A percentile compares a stretch with the other conserved stretches of the same genome.
Conservation (phyloP, 1,284 basidiomycete genomes). For the Serendipita sp. region DNA sequence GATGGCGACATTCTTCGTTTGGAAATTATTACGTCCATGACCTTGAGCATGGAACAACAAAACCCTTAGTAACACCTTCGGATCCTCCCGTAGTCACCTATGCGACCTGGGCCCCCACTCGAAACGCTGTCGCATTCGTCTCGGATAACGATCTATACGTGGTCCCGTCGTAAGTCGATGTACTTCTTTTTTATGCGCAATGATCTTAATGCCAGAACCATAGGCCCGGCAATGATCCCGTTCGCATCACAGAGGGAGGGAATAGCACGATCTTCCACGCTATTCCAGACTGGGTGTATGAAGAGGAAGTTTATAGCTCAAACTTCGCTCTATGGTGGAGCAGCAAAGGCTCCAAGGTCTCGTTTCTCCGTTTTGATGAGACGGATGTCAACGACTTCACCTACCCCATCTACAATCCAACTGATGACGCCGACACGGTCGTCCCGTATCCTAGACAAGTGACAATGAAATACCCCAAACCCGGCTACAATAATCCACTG, state of each 20-base stretch:
- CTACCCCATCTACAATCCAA: slow-evolving; percentile 85
- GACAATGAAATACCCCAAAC: slow-evolving; percentile 81
- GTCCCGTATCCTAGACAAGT: slow-evolving; percentile 68
- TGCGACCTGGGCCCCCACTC: slow-evolving; percentile 76
- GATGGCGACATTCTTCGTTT: slow-evolving; percentile 85
- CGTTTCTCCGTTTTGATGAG: slow-evolving; percentile 82
- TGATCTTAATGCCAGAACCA: slow-evolving; percentile 10
- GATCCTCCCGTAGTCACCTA: slow-evolving; percentile 59
- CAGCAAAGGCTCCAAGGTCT: slow-evolving; percentile 65
- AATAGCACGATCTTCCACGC: slow-evolving; percentile 82
- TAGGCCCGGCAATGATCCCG: slow-evolving; percentile 33
- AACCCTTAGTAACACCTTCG: slow-evolving; percentile 50
- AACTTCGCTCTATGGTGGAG: slow-evolving; percentile 86
- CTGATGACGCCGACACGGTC: slow-evolving; percentile 47
- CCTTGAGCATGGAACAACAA: slow-evolving; percentile 47
- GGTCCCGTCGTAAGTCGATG: slow-evolving; percentile 37
- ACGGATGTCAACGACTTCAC: slow-evolving; percentile 72
- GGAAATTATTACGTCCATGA: slow-evolving; percentile 80
- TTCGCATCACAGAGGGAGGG: slow-evolving; percentile 72
- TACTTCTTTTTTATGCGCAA: neutral
- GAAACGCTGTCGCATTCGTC: slow-evolving; percentile 69
- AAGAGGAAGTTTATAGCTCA: slow-evolving; percentile 74
- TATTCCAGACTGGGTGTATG: slow-evolving; percentile 94
- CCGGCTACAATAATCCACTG: slow-evolving; percentile 80
- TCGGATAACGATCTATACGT: slow-evolving; percentile 74